Percentiles rank a stretch among this genome's conserved stretches.
phyloP scores from a whole-genome alignment of 805 yeast species.

The Wickerhamiella sergipiensis region DNA sequence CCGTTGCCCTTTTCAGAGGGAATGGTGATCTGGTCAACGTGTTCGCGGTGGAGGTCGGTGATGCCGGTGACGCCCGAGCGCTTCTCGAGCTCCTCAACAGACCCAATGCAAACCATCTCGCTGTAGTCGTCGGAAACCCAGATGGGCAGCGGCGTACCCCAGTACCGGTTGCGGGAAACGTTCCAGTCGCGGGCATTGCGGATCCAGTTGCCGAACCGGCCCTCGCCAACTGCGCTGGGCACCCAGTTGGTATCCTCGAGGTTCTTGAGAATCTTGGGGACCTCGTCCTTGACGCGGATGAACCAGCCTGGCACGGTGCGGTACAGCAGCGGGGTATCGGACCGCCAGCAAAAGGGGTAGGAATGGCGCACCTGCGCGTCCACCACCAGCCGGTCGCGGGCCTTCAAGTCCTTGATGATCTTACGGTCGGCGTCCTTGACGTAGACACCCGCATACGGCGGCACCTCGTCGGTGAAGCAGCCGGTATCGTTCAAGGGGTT shows the following conservation, averaged over 20 bases:
- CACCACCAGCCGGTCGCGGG: conserved; percentile 57
- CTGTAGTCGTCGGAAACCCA: conserved; percentile 93
- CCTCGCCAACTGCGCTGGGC: conserved; percentile 78
- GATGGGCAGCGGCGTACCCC: conserved; percentile 99
- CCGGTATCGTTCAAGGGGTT: conserved; percentile 94
- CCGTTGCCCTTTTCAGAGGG: conserved; percentile 90
- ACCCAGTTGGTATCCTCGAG: conserved; percentile 90
- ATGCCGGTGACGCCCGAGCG: conserved; percentile 72
- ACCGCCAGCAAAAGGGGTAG: conserved; percentile 99
- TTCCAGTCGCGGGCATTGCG: conserved; percentile 99
- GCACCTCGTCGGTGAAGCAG: conserved; percentile 59
- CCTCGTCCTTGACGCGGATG: conserved; percentile 72
- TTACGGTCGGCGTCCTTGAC: conserved; percentile 93
- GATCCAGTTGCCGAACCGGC: conserved; percentile 95
- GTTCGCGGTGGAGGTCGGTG: conserved; percentile 88
- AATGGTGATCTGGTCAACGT: conserved; percentile 80
- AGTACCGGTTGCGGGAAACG: conserved; percentile 92
- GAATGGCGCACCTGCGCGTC: conserved; percentile 83
- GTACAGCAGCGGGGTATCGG: conserved; percentile 93
- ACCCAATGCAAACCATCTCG: conserved; percentile 88
- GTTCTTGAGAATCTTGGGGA: conserved; percentile 79
- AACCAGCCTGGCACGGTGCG: conserved; percentile 99
- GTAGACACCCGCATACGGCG: conserved; percentile 65
- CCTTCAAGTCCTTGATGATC: conserved; percentile 75
- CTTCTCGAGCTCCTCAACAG: conserved; percentile 72